Percentiles rank a stretch among this genome's conserved stretches.
Evolutionary conservation across 163 green algal genomes (phyloP).

Genomic region (Volvox carteri): DNA sequence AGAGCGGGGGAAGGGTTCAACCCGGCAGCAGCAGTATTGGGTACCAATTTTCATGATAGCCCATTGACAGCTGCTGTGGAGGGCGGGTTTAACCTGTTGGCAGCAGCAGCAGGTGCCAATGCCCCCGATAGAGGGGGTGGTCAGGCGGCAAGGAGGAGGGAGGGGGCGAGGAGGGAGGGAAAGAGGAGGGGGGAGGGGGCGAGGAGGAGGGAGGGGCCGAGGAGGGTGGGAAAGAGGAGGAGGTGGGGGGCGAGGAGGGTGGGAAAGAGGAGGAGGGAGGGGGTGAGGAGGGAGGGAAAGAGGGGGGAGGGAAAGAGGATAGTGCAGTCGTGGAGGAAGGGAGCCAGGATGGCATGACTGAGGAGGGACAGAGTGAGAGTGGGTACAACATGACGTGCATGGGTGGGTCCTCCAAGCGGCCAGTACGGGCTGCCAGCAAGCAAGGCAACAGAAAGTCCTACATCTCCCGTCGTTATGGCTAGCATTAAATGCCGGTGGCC

Average conservation of each 20-base stretch:
- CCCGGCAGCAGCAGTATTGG: too few species aligned
- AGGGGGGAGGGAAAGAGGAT: neutral
- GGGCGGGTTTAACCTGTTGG: too few species aligned
- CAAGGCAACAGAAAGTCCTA: neutral
- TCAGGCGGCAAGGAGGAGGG: too few species aligned
- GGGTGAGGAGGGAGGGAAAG: neutral
- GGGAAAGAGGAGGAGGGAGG: too few species aligned
- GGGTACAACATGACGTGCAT: neutral
- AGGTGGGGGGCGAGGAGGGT: too few species aligned
- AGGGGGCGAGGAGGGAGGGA: neutral
- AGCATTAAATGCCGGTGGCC: neutral
- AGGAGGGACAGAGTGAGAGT: neutral
- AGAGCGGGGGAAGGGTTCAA: too few species aligned
- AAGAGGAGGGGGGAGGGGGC: neutral
- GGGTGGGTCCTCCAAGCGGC: neutral
- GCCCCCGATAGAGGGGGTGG: too few species aligned
- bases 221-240: neutral
- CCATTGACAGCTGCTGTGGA: too few species aligned
- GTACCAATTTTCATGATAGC: too few species aligned
- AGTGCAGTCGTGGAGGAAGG: too few species aligned
- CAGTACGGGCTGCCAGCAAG: neutral
- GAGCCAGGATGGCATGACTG: too few species aligned
- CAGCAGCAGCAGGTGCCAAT: too few species aligned
- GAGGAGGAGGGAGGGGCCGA: neutral
- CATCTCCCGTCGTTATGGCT: neutral